Base-by-base conservation (phyloP, 148 eudicot species). In the Limonium bicolor region DNA sequence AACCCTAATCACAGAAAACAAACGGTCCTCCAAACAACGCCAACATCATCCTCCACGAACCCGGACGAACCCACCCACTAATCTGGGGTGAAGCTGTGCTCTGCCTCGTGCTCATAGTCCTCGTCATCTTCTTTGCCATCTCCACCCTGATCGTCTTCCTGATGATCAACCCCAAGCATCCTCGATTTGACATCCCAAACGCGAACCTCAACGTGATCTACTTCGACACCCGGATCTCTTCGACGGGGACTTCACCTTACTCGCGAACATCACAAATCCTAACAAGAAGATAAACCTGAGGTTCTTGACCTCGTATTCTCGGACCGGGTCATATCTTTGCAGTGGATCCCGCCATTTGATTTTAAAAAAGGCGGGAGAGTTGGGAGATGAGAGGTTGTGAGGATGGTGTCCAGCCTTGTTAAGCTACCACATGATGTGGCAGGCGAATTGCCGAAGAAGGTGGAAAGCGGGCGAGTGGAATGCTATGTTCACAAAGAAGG, bases 241-340 rank as follows among this genome's bases (percentile, higher is more conserved):
- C 55, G 81, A 85, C 10, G 76, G 88, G 0, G 88, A 90, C 26
- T 72, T 90, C 33, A 58, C 72, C 41, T 62, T 90, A 17, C 56
- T 78, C 0, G 94, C 85, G 4, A 85, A 90, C 33, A 84, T 90
- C 54, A 68, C 95, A 19, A 85, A 84, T 66, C 82, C 87, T 24
- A 90, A 76, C 49, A 50, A 47, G 59, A 81, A 78, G 51, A 51
- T 90, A 17, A 40, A 62, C 18, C 41, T 90, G 25, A 71, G 60
- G 50, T 81, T 73, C 23, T 87, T 76, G 61, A 60, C 65, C 29
- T 60, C 58, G 18, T 54, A 64, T 24, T 15, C 85, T 6, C 64
- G 59, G 59, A 70, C 85, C 31, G 86, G 67, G 76, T 48, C 66
- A 60, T 53, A 60, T 81, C 22, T 63, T 90, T 17, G 82, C 95